phyloP scores from a whole-genome alignment of 345 rosid genomes.

The Reutealis trisperma region DNA sequence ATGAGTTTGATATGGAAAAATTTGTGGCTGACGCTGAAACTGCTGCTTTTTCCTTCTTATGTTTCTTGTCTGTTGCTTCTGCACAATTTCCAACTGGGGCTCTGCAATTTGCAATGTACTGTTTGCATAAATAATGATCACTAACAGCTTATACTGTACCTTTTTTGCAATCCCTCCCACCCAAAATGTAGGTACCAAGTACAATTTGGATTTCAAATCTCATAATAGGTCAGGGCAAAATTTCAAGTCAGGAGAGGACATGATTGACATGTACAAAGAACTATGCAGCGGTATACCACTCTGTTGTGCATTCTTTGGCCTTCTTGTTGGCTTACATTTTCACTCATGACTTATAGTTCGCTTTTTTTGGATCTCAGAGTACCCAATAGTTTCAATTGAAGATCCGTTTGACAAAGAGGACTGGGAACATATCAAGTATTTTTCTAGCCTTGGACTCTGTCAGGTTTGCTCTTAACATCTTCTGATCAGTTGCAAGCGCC shows the following conservation, averaged over 20 bases:
- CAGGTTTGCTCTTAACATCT: constrained; percentile 56
- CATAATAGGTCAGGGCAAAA: constrained; percentile 74
- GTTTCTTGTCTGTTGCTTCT: background rate
- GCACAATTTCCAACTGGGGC: constrained; percentile 2
- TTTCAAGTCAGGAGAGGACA: constrained; percentile 92
- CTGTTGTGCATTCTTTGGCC: background rate
- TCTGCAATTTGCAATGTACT: background rate
- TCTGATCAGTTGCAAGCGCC: background rate
- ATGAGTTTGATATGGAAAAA: background rate
- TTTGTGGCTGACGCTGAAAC: background rate
- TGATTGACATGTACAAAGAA: constrained; percentile 88
- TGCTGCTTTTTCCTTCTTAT: background rate
- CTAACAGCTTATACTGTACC: constrained; percentile 8
- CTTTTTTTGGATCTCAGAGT: constrained; percentile 44
- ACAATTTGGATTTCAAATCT: constrained; percentile 77
- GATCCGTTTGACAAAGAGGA: constrained; percentile 99
- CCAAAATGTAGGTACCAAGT: constrained; percentile 70
- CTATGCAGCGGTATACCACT: constrained; percentile 68
- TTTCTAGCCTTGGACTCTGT: constrained; percentile 82
- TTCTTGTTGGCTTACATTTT: constrained; percentile 14
- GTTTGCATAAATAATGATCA: background rate
- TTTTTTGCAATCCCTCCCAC: background rate
- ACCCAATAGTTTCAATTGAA: constrained; percentile 85
- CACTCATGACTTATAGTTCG: constrained; percentile 13
- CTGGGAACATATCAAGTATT: constrained; percentile 79